Percentiles rank a stretch among this genome's conserved stretches.
phyloP scores from a whole-genome alignment of 1,284 basidiomycete genomes.

The Waitea zeae region DNA sequence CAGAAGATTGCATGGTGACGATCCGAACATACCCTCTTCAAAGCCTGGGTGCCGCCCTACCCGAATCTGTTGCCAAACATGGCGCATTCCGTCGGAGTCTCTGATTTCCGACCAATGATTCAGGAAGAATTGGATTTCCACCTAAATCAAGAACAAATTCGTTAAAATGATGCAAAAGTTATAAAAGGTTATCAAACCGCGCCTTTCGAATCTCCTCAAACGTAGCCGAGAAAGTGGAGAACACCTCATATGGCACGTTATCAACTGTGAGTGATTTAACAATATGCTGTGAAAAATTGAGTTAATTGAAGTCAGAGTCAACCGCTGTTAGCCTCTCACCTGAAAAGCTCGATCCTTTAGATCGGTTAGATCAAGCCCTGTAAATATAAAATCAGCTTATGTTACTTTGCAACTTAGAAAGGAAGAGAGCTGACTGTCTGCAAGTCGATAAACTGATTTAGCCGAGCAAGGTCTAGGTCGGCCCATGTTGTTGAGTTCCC shows the following conservation, averaged over 20 bases:
- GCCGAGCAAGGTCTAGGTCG: slow-evolving; percentile 70
- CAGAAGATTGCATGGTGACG: too few relatives aligned
- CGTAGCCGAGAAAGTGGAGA: slow-evolving; percentile 68
- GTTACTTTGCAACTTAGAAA: too few relatives aligned
- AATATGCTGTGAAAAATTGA: slow-evolving; percentile 46
- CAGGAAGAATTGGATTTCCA: slow-evolving; percentile 64
- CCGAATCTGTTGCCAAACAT: slow-evolving; percentile 71
- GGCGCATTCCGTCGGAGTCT: slow-evolving; percentile 61
- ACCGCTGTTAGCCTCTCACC: too few relatives aligned
- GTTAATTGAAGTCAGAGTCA: too few relatives aligned
- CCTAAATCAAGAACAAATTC: slow-evolving; percentile 22
- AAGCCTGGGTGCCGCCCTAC: slow-evolving; percentile 71
- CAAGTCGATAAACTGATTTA: slow-evolving; percentile 78
- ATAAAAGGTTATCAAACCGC: slow-evolving; percentile 5
- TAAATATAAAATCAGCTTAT: slow-evolving; percentile 1
- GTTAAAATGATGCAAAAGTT: too few relatives aligned
- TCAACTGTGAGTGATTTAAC: slow-evolving; percentile 55
- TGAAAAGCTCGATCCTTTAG: slow-evolving; percentile 54
- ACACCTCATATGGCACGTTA: slow-evolving; percentile 77
- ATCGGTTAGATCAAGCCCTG: slow-evolving; percentile 52
- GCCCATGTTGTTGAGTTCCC: slow-evolving; percentile 38
- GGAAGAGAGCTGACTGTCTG: slow-evolving; percentile 69
- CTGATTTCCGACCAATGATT: slow-evolving; percentile 73
- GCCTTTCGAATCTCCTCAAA: slow-evolving; percentile 77
- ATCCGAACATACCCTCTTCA: slow-evolving; percentile 47